phyloP scores from a whole-genome alignment of 176 grass and related monocot genomes.

The Musa schizocarpa region DNA sequence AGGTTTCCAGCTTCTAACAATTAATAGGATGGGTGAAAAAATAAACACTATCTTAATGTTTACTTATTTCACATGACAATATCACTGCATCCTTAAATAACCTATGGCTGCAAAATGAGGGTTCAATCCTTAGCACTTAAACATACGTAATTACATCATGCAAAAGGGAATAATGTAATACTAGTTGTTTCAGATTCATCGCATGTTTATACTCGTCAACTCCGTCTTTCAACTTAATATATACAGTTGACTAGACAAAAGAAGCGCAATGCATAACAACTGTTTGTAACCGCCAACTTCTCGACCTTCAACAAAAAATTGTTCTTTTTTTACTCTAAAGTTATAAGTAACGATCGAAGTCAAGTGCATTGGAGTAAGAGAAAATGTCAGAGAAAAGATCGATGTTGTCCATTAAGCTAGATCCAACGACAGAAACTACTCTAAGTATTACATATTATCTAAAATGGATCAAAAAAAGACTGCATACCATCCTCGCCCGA shows the following conservation, averaged over 20 bases:
- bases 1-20: too few relatives aligned
- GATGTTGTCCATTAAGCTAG: neutral
- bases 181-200: neutral
- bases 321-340: neutral
- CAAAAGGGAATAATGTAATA: neutral
- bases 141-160: neutral
- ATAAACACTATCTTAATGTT: too few relatives aligned
- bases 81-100: too few relatives aligned
- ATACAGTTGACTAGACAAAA: too few relatives aligned
- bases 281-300: too few relatives aligned
- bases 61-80: too few relatives aligned
- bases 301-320: too few relatives aligned
- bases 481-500: slow-evolving; percentile 24
- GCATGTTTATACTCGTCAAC: neutral
- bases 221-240: too few relatives aligned
- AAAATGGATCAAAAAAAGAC: neutral
- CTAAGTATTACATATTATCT: neutral
- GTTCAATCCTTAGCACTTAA: neutral
- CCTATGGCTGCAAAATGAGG: too few relatives aligned
- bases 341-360: neutral
- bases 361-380: neutral
- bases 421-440: neutral
- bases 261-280: too few relatives aligned
- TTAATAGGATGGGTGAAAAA: too few relatives aligned
- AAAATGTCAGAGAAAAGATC: neutral